These are phyloP conservation scores for Bassia scoparia DNA, from an alignment of 148 eudicot genomes.

Conservation along the genomic window DNA sequence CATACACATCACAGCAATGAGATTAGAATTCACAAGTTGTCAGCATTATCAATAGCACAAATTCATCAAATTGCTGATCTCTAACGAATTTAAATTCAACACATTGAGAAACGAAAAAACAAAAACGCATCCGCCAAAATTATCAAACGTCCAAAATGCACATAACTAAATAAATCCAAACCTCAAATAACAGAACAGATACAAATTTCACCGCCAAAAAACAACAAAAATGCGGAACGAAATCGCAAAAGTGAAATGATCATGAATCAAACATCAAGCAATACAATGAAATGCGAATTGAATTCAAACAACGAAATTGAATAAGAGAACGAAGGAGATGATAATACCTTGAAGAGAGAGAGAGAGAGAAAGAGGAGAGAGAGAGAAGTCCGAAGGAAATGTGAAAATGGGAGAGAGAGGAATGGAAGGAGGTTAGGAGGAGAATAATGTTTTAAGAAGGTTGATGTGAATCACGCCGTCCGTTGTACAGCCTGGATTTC, in stretches of 20 bases:
- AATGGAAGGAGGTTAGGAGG: neutral
- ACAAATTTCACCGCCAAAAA: neutral
- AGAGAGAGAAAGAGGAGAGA: neutral
- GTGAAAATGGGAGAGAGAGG: neutral
- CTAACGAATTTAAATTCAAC: neutral
- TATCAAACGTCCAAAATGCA: neutral
- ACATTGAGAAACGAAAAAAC: neutral
- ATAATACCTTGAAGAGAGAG: slow-evolving; percentile 23
- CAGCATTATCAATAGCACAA: neutral
- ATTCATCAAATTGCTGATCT: neutral
- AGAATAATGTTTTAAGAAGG: slow-evolving; percentile 24
- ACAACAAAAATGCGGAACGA: neutral
- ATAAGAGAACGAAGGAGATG: slow-evolving; percentile 18
- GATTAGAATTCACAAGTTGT: too few relatives aligned
- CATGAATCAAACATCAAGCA: neutral
- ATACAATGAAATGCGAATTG: neutral
- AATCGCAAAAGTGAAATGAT: neutral
- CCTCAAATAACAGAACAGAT: neutral
- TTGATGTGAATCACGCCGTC: slow-evolving; percentile 29
- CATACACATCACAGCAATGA: too few relatives aligned
- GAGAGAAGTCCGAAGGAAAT: neutral
- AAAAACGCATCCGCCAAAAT: neutral
- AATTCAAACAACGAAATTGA: too few relatives aligned
- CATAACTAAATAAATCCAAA: neutral
- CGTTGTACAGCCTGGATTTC: slow-evolving; percentile 35